Conservation (phyloP, 148 eudicot species). For the Heliosperma pusillum region DNA sequence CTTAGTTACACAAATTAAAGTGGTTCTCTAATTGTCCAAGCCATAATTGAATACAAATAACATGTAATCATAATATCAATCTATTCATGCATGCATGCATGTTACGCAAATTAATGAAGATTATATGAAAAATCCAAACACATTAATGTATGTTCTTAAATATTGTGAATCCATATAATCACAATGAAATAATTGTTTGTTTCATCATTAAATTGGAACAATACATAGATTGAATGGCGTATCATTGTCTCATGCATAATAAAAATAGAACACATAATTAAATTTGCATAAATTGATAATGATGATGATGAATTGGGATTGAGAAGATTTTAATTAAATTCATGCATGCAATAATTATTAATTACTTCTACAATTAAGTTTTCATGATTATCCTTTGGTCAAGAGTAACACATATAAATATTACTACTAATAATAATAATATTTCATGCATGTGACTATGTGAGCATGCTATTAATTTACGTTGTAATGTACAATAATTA, state of each 20-base stretch:
- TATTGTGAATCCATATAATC: slow-evolving; percentile 16
- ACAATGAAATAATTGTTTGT: slow-evolving; percentile 24
- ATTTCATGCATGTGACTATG: slow-evolving; percentile 6
- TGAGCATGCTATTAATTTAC: slow-evolving; percentile 10
- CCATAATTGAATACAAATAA: slow-evolving; percentile 13
- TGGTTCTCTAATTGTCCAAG: slow-evolving; percentile 6
- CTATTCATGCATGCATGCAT: neutral
- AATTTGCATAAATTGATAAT: neutral
- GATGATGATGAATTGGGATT: no score
- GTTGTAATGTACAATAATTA: neutral
- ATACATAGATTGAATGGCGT: slow-evolving; percentile 12
- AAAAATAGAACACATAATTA: neutral
- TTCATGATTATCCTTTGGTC: no score
- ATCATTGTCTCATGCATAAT: slow-evolving; percentile 23
- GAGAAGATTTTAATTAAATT: neutral
- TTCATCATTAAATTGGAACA: slow-evolving; percentile 11
- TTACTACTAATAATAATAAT: neutral
- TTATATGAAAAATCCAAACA: neutral
- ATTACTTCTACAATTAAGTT: neutral
- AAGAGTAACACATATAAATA: neutral
- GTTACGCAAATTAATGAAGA: neutral
- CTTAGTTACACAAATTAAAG: neutral
- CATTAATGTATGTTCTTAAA: neutral
- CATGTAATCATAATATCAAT: neutral
- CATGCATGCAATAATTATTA: neutral